These are phyloP conservation scores for Hypoxylon subgilvum DNA, from an alignment of 495 filamentous ascomycete genomes.

Conservation along the genomic window DNA sequence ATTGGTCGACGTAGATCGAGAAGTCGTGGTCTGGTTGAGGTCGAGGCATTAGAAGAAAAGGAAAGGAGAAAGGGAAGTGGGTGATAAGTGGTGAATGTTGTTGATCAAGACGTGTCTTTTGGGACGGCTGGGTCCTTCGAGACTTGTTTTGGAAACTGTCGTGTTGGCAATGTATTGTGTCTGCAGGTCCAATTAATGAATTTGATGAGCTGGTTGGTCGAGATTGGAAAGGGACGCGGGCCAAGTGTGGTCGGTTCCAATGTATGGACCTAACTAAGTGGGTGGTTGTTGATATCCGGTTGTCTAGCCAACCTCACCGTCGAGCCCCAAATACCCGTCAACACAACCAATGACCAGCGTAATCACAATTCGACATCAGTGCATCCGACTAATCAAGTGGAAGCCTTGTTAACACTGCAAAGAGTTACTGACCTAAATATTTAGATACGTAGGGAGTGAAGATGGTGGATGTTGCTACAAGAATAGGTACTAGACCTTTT, in stretches of 20 bases:
- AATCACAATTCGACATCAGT: slow-evolving; percentile 13
- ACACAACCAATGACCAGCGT: slow-evolving; percentile 11
- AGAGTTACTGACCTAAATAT: no score
- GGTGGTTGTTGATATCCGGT: slow-evolving; percentile 31
- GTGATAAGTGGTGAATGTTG: neutral
- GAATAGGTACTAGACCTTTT: no score
- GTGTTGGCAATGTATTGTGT: slow-evolving; percentile 21
- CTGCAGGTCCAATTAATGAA: slow-evolving; percentile 27
- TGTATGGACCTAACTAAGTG: neutral
- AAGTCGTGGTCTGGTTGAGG: slow-evolving; percentile 45
- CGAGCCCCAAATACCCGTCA: neutral
- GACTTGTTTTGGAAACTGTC: slow-evolving; percentile 19
- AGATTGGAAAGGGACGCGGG: slow-evolving; percentile 25
- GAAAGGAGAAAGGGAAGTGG: neutral
- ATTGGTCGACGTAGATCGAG: slow-evolving; percentile 52
- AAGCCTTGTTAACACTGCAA: no score
- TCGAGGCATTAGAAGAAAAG: slow-evolving; percentile 33
- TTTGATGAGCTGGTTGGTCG: slow-evolving; percentile 25
- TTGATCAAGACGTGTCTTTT: neutral
- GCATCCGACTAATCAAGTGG: neutral
- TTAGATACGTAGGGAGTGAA: no score
- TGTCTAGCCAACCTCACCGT: slow-evolving; percentile 18
- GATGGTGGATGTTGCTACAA: no score
- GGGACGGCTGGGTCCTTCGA: neutral
- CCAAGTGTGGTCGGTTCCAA: no score